phyloP scores from a whole-genome alignment of 2,329 filamentous ascomycete species.

The Pezizomycotina sp. region DNA sequence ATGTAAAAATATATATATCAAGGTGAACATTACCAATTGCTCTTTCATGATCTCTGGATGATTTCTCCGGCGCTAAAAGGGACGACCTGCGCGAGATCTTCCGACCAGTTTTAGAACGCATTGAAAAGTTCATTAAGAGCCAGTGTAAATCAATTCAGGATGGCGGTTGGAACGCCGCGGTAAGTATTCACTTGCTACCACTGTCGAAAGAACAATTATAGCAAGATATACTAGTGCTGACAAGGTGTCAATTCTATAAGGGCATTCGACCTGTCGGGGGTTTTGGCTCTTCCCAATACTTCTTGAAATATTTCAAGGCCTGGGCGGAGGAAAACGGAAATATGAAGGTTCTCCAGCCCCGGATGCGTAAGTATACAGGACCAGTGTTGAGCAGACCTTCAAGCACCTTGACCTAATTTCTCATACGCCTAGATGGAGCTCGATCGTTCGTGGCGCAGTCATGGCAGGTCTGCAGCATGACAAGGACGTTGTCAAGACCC shows the following conservation, averaged over 20 bases:
- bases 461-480: conserved; percentile 61
- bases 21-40: too few relatives aligned
- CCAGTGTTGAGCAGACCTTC: too few relatives aligned
- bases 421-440: conserved; percentile 50
- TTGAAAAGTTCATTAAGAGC: conserved; percentile 50
- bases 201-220: conserved; percentile 3
- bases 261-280: conserved; percentile 68
- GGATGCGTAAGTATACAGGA: too few relatives aligned
- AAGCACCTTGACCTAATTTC: too few relatives aligned
- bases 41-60: too few relatives aligned
- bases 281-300: conserved; percentile 64
- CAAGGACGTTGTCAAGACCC: conserved; percentile 49
- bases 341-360: too few relatives aligned
- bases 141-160: conserved; percentile 47
- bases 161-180: conserved; percentile 33
- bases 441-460: conserved; percentile 62
- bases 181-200: too few relatives aligned
- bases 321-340: too few relatives aligned
- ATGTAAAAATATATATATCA: too few relatives aligned
- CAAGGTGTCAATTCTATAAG: conserved; percentile 30
- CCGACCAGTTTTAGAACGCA: conserved; percentile 55
- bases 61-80: conserved; percentile 2
- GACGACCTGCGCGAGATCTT: conserved; percentile 43
- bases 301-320: conserved; percentile 46
- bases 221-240: too few relatives aligned